Conservation (phyloP, 1,284 basidiomycete species). For the Cutaneotrichosporon cutaneum region DNA sequence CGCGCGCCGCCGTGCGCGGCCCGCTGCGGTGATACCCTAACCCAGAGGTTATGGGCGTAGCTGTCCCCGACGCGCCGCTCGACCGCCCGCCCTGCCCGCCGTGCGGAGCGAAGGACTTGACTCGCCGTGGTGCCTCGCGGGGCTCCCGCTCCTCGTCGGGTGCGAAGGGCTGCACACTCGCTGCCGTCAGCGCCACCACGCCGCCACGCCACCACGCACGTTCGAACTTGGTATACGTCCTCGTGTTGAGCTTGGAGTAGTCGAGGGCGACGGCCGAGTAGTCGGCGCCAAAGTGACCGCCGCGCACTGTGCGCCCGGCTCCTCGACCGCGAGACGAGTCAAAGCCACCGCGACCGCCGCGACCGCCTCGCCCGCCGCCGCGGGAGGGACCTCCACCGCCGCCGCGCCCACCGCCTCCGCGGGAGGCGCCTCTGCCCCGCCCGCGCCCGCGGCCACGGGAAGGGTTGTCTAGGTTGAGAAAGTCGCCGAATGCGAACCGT, state of each 20-base stretch:
- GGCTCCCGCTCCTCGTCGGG: conserved; percentile 8
- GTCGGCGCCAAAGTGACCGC: conserved; percentile 37
- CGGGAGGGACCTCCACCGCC: conserved; percentile 29
- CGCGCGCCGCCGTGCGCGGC: conserved; percentile 17
- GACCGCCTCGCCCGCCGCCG: conserved; percentile 23
- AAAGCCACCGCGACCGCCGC: conserved; percentile 14
- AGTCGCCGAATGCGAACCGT: conserved; percentile 39
- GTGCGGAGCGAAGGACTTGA: conserved; percentile 6
- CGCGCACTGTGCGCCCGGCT: conserved; percentile 19
- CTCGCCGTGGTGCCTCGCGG: not conserved
- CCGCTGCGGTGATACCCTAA: conserved; percentile 33
- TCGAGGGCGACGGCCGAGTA: conserved; percentile 47
- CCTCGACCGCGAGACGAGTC: conserved; percentile 16
- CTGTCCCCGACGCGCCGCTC: conserved; percentile 25
- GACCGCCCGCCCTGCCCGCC: conserved; percentile 3
- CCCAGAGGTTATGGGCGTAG: conserved; percentile 36
- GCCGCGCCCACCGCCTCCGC: conserved; percentile 29
- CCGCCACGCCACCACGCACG: conserved; percentile 27
- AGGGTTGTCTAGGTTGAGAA: conserved; percentile 34
- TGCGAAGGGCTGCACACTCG: conserved; percentile 34
- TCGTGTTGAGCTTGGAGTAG: conserved; percentile 40
- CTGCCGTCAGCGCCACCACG: not conserved
- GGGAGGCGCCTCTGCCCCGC: conserved; percentile 23
- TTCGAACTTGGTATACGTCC: conserved; percentile 42
- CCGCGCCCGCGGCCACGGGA: conserved; percentile 21